Percentiles rank a stretch among this genome's conserved stretches.
Evolutionary conservation across 345 rosid species (phyloP).

Genomic region (Syzygium aromaticum): DNA sequence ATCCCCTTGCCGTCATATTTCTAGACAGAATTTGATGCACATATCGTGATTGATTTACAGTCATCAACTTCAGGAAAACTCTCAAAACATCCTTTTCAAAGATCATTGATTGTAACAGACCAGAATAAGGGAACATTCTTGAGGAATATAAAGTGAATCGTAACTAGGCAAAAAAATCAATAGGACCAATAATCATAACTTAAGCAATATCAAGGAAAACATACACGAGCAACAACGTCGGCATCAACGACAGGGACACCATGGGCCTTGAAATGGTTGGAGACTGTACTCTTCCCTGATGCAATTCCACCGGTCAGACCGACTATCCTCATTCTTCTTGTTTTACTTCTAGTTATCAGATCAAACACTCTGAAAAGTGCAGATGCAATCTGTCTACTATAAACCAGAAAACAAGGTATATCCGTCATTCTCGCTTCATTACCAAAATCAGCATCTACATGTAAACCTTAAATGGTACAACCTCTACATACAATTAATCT

Average conservation of each 20-base stretch:
- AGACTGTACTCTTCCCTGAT: constrained; percentile 86
- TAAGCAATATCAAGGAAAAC: background rate
- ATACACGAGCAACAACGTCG: constrained; percentile 73
- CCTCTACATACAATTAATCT: background rate
- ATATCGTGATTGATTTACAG: background rate
- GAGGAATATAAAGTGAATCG: background rate
- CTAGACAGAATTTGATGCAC: background rate
- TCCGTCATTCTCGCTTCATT: background rate
- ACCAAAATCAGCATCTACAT: background rate
- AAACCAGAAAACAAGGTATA: background rate
- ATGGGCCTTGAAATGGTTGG: constrained; percentile 64
- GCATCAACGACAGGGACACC: constrained; percentile 77
- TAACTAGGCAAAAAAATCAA: background rate
- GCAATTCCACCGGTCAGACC: constrained; percentile 91
- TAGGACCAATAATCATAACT: background rate
- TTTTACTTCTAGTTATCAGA: background rate
- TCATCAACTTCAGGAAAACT: background rate
- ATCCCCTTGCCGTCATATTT: background rate
- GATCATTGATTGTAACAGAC: background rate
- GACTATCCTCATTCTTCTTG: constrained; percentile 53
- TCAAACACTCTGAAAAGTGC: background rate
- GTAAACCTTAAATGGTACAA: background rate
- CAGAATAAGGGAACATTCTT: background rate
- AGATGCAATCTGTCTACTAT: background rate
- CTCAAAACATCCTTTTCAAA: background rate